phyloP scores from a whole-genome alignment of 371 early-diverging fungal genomes.

The Mucor piriformis region DNA sequence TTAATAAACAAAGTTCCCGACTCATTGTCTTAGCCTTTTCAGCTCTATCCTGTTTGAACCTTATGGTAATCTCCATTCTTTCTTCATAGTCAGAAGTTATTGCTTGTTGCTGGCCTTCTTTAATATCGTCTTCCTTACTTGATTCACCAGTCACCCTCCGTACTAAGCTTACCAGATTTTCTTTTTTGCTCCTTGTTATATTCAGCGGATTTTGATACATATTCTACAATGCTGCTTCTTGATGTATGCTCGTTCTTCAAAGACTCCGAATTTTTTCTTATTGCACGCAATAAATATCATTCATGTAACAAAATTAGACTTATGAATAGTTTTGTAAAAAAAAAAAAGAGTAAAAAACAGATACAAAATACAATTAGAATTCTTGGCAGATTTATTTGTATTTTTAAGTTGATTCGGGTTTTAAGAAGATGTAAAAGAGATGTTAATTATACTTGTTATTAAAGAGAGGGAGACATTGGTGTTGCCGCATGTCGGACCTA shows the following conservation, averaged over 20 bases:
- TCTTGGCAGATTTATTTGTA: no score
- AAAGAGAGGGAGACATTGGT: no score
- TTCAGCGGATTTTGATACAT: conserved; percentile 12
- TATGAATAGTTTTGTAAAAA: no score
- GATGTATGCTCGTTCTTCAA: conserved; percentile 11
- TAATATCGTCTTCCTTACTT: no score
- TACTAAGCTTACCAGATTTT: conserved; percentile 8
- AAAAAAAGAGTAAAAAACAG: no score
- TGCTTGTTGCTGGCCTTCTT: no score
- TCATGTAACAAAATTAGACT: no score
- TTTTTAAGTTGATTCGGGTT: no score
- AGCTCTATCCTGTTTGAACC: conserved; percentile 13
- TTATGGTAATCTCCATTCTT: conserved; percentile 10
- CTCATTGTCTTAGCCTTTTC: conserved; percentile 14
- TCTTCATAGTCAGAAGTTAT: conserved; percentile 11
- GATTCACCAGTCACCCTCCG: conserved; percentile 11
- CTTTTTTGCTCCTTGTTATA: conserved; percentile 8
- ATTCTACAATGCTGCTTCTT: conserved; percentile 10
- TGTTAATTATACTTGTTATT: no score
- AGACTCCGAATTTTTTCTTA: conserved; percentile 8
- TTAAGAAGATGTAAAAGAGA: no score
- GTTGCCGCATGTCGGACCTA: no score
- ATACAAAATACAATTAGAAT: no score
- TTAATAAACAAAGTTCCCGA: conserved; percentile 8
- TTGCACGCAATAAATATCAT: conserved; percentile 9